phyloP scores from a whole-genome alignment of 768 basidiomycete genomes.

The Auriscalpium orientale region DNA sequence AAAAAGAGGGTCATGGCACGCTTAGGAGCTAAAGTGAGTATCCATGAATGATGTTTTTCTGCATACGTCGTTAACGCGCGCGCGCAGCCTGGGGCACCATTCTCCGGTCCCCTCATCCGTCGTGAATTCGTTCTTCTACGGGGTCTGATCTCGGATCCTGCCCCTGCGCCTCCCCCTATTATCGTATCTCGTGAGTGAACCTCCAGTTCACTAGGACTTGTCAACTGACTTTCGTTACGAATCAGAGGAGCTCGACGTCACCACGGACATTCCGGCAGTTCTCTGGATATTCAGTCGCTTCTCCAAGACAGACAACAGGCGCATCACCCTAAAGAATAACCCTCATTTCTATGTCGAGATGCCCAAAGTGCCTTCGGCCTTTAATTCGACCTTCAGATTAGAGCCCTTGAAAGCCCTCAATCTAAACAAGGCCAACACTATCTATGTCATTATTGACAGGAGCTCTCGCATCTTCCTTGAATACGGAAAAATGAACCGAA shows the following conservation, averaged over 20 bases:
- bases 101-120: background rate
- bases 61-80: too few species aligned
- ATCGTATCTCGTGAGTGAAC: background rate
- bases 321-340: conserved; percentile 3
- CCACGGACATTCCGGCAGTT: background rate
- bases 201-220: background rate
- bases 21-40: too few species aligned
- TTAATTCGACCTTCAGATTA: background rate
- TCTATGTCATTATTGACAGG: conserved; percentile 2
- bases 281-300: conserved; percentile 7
- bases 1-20: too few species aligned
- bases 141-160: background rate
- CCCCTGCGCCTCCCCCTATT: background rate
- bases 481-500: background rate
- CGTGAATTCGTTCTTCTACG: background rate
- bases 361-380: background rate
- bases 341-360: conserved; percentile 5
- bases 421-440: background rate
- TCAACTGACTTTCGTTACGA: too few species aligned
- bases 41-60: too few species aligned
- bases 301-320: background rate
- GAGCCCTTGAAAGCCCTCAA: background rate
- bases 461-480: conserved; percentile 3
- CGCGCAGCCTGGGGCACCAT: background rate
- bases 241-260: conserved; percentile 2